Evolutionary conservation across 2,329 filamentous ascomycete species (phyloP).

Genomic region (Diplodia mutila): DNA sequence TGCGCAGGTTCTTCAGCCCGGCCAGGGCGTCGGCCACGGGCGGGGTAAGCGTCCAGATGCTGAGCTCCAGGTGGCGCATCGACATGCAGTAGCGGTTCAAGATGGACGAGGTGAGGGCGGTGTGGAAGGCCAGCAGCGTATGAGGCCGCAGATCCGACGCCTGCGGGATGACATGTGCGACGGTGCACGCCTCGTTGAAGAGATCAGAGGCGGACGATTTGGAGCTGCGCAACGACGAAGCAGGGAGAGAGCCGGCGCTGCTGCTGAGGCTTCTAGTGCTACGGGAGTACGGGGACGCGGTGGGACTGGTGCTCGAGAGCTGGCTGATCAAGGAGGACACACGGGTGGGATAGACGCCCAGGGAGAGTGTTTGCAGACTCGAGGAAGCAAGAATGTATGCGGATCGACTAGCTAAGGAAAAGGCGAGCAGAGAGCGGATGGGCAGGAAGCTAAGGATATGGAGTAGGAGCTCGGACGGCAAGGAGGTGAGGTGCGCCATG

Average conservation of each 20-base stretch:
- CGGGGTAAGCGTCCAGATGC: conserved; percentile 35
- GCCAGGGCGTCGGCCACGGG: conserved; percentile 34
- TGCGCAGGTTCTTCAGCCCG: conserved; percentile 31
- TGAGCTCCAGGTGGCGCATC: conserved; percentile 36
- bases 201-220: background rate
- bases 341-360: conserved; percentile 74
- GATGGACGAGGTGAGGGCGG: conserved; percentile 34
- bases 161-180: conserved; percentile 25
- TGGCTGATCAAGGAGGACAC: conserved; percentile 75
- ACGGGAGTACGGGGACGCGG: conserved; percentile 23
- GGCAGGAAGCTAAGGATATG: conserved; percentile 40
- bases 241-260: background rate
- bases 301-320: conserved; percentile 42
- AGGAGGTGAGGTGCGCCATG: conserved; percentile 23
- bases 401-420: conserved; percentile 38
- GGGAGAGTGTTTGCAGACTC: conserved; percentile 71
- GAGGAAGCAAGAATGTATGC: conserved; percentile 37
- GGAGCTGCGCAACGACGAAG: background rate
- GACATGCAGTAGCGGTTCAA: conserved; percentile 33
- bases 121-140: conserved; percentile 34
- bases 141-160: conserved; percentile 23
- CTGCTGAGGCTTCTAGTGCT: conserved; percentile 22
- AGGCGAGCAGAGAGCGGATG: conserved; percentile 38
- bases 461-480: conserved; percentile 41
- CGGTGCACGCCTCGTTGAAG: conserved; percentile 16